Evolutionary conservation across 1,284 basidiomycete species (phyloP), one percentile per base, ranked within the genome.

Genomic region (Cystobasidium sp.): DNA sequence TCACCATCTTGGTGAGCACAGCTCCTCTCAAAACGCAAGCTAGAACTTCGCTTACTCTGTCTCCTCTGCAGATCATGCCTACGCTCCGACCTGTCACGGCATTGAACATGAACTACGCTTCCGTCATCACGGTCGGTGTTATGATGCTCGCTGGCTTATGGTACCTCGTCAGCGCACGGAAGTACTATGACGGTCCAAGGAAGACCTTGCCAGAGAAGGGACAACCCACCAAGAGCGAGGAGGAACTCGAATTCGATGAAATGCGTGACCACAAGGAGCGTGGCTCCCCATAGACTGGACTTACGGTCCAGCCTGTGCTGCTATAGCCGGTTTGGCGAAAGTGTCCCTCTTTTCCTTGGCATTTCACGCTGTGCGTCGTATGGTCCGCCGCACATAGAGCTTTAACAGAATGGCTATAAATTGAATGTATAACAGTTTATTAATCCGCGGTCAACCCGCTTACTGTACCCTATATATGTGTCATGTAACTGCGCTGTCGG

Each of bases 31-130:
- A 24, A 1, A 6, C 14, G 41, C 4, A 47, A 18, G 0, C 6
- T 9, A 37, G 91, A 89, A 90, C 89, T 88, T 59, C 75, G 87
- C 31, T 90, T 91, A 81, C 85, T 91, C 46, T 86, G 85, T 66
- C 86, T 91, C 43, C 86, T 91, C 76, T 90, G 91, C 82, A 88
- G 70, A 73, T 89, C 24, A 83, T 93, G 58, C 91, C 91, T 0
- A 91, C 88, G 1, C 79, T 86, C 52, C 79, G 85, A n/a, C 91
- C 91, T 9, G 89, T 92, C 24, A 90, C 88, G 10, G 80, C 83
- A 39, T 39, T 73, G 43, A 91, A 89, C 77, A 92, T 93, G 91
- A 81, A 77, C 76, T 80, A 77, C 74, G 77, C 79, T 20, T 79
- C 76, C 62, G 81, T 81, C 65, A 83, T 84, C 77, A 84, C 83